Evolutionary conservation across 1,139 yeast species (phyloP).

Genomic region (Hyphopichia buzzinii): DNA sequence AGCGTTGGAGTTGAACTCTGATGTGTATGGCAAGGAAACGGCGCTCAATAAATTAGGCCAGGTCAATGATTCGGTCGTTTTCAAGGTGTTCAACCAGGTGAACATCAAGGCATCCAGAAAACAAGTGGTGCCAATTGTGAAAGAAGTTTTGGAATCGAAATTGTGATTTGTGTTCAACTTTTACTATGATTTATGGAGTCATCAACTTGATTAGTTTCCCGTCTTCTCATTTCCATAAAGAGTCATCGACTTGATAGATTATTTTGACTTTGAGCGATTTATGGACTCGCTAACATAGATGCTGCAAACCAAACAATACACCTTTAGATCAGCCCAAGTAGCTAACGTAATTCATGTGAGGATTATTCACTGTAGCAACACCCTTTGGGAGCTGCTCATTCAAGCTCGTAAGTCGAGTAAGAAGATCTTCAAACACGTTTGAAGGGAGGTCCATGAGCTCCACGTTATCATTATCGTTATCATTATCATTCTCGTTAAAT

Average conservation of each 20-base stretch:
- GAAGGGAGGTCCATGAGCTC: constrained; percentile 33
- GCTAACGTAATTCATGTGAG: neutral
- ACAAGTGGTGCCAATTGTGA: constrained; percentile 73
- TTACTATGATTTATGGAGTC: no score
- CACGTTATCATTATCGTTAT: constrained; percentile 26
- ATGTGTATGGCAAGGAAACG: constrained; percentile 14
- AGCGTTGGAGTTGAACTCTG: constrained; percentile 28
- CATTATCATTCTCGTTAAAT: constrained; percentile 10
- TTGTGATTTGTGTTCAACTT: no score
- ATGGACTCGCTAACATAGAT: no score
- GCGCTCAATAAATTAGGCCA: constrained; percentile 9
- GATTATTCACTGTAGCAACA: no score
- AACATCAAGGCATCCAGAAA: constrained; percentile 71
- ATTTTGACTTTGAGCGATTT: no score
- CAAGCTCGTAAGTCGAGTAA: constrained; percentile 20
- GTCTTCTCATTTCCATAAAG: no score
- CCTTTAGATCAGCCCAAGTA: neutral
- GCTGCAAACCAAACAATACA: no score
- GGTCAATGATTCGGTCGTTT: constrained; percentile 4
- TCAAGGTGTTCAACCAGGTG: constrained; percentile 47
- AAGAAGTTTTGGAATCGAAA: constrained; percentile 25
- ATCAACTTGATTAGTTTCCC: no score
- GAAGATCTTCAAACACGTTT: constrained; percentile 23
- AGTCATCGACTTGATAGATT: no score
- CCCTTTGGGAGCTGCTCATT: constrained; percentile 30